Evolutionary conservation across 148 eudicot genomes (phyloP), one percentile per base, ranked within the genome.

Genomic region (Silene conica): DNA sequence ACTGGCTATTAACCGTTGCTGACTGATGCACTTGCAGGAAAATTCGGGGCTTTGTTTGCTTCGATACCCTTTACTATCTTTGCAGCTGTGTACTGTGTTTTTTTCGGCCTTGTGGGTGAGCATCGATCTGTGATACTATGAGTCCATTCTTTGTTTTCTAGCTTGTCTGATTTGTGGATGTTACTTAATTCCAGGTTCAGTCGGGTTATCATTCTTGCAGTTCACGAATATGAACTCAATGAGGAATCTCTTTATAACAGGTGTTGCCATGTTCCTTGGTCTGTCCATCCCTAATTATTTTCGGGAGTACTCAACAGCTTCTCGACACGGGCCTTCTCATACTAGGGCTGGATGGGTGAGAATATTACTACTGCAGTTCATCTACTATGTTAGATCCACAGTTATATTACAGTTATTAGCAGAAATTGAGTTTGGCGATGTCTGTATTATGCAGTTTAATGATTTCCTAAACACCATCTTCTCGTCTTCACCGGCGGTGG

Each of bases 181-280:
- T 16, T 59, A 13, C 2, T n/a, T 72, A 38, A 38, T 59, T 68
- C 6, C 87, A 95, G 99, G 94, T 79, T 92, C 99, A 0, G 89
- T 95, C 6, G 99, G 99, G 76, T 70, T 95, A 71, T 95, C 99
- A 15, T 95, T 92, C 78, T 82, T 95, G 85, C 99, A 95, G 78
- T 95, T 95, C 83, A 95, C 99, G 21, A 92, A 95, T 80, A 95
- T 95, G 96, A 95, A 95, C 88, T 95, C 99, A 5, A 84, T 92
- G 97, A 87, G 99, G 75, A 95, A 89, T 79, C 89, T 95, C 63
- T 95, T 95, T 83, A 95, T 95, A 12, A 74, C 78, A 1, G 99
- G 99, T 15, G 96, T 95, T 41, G 78, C 99, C 38, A 81, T 95
- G 82, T 95, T 81, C 81, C 94, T 95, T 26, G 99, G 99, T 5